A percentile compares a stretch with the other conserved stretches of the same genome.
phyloP scores from a whole-genome alignment of 495 filamentous ascomycete species.

The Penicillium riverlandense region DNA sequence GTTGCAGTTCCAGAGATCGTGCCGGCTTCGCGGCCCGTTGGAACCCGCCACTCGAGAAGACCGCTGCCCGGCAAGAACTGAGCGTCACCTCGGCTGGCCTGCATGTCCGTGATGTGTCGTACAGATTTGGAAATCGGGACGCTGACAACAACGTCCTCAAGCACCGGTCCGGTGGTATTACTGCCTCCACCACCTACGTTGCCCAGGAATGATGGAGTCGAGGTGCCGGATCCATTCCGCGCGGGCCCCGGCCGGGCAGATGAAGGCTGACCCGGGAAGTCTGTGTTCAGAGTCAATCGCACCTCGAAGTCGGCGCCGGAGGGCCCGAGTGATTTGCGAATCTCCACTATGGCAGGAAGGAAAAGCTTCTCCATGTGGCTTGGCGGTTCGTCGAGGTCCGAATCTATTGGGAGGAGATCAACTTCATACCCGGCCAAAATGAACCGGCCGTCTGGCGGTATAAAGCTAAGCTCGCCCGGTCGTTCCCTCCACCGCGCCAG shows the following conservation, averaged over 20 bases:
- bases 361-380: slow-evolving; percentile 58
- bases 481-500: slow-evolving; percentile 76
- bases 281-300: slow-evolving; percentile 61
- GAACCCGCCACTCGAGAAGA: slow-evolving; percentile 77
- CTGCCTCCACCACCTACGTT: slow-evolving; percentile 37
- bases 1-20: slow-evolving; percentile 60
- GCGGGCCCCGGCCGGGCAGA: slow-evolving; percentile 24
- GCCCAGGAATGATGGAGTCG: slow-evolving; percentile 56
- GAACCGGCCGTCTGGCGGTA: slow-evolving; percentile 94
- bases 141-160: slow-evolving; percentile 76
- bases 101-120: slow-evolving; percentile 79
- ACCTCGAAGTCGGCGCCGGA: slow-evolving; percentile 84
- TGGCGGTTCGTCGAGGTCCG: slow-evolving; percentile 35
- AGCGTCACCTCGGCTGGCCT: slow-evolving; percentile 79
- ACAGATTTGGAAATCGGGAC: slow-evolving; percentile 76
- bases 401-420: slow-evolving; percentile 66
- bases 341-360: slow-evolving; percentile 72
- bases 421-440: slow-evolving; percentile 92
- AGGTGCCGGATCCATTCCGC: slow-evolving; percentile 41
- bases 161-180: slow-evolving; percentile 41
- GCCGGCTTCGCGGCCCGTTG: slow-evolving; percentile 53
- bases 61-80: slow-evolving; percentile 65
- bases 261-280: slow-evolving; percentile 40
- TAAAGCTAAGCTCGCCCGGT: slow-evolving; percentile 86
- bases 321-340: slow-evolving; percentile 70